Base-by-base conservation (phyloP, 345 rosid genomes). In the Boechera retrofracta region DNA sequence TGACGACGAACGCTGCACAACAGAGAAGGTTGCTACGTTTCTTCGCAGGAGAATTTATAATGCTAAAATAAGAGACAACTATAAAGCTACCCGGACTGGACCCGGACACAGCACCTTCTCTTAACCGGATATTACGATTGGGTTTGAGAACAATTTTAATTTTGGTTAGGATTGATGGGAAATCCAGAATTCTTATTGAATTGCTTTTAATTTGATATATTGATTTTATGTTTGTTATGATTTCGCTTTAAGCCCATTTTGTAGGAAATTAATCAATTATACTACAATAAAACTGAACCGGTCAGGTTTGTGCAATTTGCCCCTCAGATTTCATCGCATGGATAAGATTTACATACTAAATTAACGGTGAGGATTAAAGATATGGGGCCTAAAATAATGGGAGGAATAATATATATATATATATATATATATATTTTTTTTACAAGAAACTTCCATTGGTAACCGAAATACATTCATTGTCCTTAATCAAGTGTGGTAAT, bases 1-100 rank as follows among this genome's bases (percentile, higher is more conserved):
- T 13, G 63, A 76, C 9, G 62, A 68, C 62, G 63, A 51, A 16
- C 26, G 21, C 24, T 1, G 51, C 24, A 7, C 35, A 7, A 45
- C 18, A 45, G 36, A 52, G 31, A 41, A 75, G 56, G 8, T 18
- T 3, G 1, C 31, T 10, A 5, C 0, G 5, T 26, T 21, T 21
- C 24, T 21, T 21, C 24, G 24, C 24, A 21, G 24, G 24, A 21
- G 1, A 21, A 21, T 21, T 21, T 21, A 21, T 21, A 21, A 21
- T 21, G 24, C 24, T 21, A 21, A 21, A 21, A 21, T 21, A 21
- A 21, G 21, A 16, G 42, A 9, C 71, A 18, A 51, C 11, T 54
- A 64, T 54, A 39, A 39, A 63, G 47, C 55, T 21, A 61, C 48
- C 31, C 47, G 47, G 71, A 53, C n/a, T 15, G 7, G 11, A 26